Percentiles rank a stretch among this genome's conserved stretches.
Conservation (phyloP, 345 rosid species). For the Durio zibethinus region DNA sequence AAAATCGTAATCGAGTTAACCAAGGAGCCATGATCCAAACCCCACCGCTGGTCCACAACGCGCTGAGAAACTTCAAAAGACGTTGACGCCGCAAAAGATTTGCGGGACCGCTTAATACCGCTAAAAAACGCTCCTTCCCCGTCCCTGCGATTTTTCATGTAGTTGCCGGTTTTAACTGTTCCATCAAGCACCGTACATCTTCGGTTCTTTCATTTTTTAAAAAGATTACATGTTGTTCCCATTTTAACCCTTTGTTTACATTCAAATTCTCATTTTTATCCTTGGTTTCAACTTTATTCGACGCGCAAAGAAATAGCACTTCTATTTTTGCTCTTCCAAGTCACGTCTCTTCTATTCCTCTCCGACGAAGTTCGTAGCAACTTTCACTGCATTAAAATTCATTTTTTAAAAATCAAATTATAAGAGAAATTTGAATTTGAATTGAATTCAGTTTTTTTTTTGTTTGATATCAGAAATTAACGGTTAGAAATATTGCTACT, state of each 20-base stretch:
- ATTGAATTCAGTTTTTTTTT: too few species aligned
- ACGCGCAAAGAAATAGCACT: slow-evolving; percentile 32
- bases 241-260: slow-evolving; percentile 12
- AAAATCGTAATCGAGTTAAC: slow-evolving; percentile 19
- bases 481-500: slow-evolving; percentile 9
- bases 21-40: not conserved
- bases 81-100: slow-evolving; percentile 41
- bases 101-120: slow-evolving; percentile 6
- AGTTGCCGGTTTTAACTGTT: slow-evolving; percentile 24
- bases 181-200: slow-evolving; percentile 19
- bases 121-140: slow-evolving; percentile 8
- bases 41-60: slow-evolving; percentile 18
- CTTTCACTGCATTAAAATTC: not conserved
- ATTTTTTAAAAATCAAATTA: not conserved
- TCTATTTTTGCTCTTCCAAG: slow-evolving; percentile 17
- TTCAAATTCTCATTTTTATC: slow-evolving; percentile 18
- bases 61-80: slow-evolving; percentile 26
- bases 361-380: not conserved
- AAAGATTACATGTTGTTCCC: not conserved
- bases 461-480: not conserved
- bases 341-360: not conserved
- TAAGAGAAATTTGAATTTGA: not conserved
- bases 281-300: slow-evolving; percentile 23
- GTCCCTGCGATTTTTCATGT: not conserved
- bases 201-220: slow-evolving; percentile 2